These are phyloP conservation scores for Saccharomycopsis amapae DNA, from an alignment of 805 yeast genomes.

Conservation along the genomic window DNA sequence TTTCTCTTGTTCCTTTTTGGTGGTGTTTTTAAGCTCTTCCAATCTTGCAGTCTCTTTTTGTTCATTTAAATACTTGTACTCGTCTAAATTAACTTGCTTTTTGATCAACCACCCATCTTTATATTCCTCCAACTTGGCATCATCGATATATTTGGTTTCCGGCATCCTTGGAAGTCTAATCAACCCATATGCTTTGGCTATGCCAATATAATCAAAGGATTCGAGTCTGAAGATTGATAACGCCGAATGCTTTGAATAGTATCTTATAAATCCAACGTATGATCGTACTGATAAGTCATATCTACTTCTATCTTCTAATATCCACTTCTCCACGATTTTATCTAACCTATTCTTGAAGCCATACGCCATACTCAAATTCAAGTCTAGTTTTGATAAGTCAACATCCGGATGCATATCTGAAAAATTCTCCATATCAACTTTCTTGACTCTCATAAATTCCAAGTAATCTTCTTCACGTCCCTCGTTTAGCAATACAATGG, in stretches of 20 bases:
- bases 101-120: constrained; percentile 66
- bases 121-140: constrained; percentile 42
- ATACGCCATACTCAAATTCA: constrained; percentile 20
- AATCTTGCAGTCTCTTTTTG: constrained; percentile 43
- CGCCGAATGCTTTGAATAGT: constrained; percentile 84
- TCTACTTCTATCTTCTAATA: constrained; percentile 65
- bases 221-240: constrained; percentile 77
- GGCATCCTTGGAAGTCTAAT: constrained; percentile 92
- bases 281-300: constrained; percentile 77
- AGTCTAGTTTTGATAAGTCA: constrained; percentile 9
- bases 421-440: constrained; percentile 37
- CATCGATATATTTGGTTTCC: constrained; percentile 50
- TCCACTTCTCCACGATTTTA: constrained; percentile 40
- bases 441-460: constrained; percentile 70
- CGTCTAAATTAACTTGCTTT: constrained; percentile 57
- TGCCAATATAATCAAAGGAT: constrained; percentile 59
- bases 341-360: constrained; percentile 23
- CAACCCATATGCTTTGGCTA: constrained; percentile 74
- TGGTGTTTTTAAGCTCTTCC: constrained; percentile 30
- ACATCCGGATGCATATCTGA: neutral
- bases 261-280: constrained; percentile 75
- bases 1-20: constrained; percentile 28
- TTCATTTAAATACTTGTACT: constrained; percentile 56
- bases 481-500: constrained; percentile 61
- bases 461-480: constrained; percentile 80